Evolutionary conservation across 2,329 filamentous ascomycete genomes (phyloP), one percentile per base, ranked within the genome.

Genomic region (Neopestalotiopsis sp.): DNA sequence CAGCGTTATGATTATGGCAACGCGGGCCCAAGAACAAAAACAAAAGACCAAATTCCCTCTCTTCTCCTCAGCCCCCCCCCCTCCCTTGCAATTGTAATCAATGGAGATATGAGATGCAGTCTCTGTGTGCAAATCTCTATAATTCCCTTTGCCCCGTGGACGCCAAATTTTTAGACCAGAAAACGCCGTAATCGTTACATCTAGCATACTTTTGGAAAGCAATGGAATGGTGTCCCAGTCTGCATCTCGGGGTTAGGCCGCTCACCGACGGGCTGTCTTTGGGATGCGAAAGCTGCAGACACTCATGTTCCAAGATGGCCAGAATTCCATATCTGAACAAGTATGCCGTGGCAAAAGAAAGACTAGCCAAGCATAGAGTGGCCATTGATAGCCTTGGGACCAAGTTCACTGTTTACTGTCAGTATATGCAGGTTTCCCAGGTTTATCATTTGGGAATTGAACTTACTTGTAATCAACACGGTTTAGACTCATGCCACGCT

Each of bases 381-480:
- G 60, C 81, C 83, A 60, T 85, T 81, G 68, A 88, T 82, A 12
- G 80, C 86, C 80, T 87, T 88, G 70, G 86, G 86, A 1, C 86
- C 86, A 57, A 87, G 76, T 68, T 88, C 86, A 71, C 86, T 88
- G 60, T 9, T 40, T 7, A 12, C 10, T 13, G 66, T 10, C 56
- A 74, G 66, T 74, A 73, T 72, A 17, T 70, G 67, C 20, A n/a
- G 32, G 13, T 12, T 6, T 59, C 59, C 3, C 30, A 20, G n/a
- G 38, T 10, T 24, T 14, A 52, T 45, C 56, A 14, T 57, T 69
- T 9, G 20, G 2, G 34, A 58, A 17, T 14, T 52, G 20, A 49
- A 81, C 87, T 80, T 78, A 89, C 88, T 90, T 90, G 75, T 89
- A 90, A 72, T 90, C 88, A 3, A 89, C 84, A 52, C 88, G 82